Percentiles rank a stretch among this genome's conserved stretches.
These are phyloP conservation scores for Toxicodendron radicans DNA, from an alignment of 345 rosid species.

Conservation along the genomic window DNA sequence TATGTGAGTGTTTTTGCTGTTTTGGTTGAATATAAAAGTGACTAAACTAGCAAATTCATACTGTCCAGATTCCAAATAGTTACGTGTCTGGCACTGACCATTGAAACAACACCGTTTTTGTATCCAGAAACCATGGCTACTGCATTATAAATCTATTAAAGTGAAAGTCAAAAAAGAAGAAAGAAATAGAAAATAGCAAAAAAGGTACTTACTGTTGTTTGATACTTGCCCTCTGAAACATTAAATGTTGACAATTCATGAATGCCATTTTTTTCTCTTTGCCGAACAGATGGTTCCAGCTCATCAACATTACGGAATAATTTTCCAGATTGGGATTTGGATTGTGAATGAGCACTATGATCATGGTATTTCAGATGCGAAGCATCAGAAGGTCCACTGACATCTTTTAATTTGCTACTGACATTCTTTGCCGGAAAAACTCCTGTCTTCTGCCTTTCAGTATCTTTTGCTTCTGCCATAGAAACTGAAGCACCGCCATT, in stretches of 20 bases:
- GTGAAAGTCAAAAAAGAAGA: not conserved
- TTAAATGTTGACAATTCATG: conserved; percentile 52
- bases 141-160: not conserved
- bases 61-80: conserved; percentile 13
- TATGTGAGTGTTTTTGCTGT: not conserved
- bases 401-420: conserved; percentile 55
- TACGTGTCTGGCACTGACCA: conserved; percentile 1
- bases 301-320: conserved; percentile 29
- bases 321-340: conserved; percentile 54
- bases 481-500: conserved; percentile 45
- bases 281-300: conserved; percentile 40
- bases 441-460: conserved; percentile 53
- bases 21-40: not conserved
- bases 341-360: conserved; percentile 43
- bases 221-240: conserved; percentile 57
- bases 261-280: conserved; percentile 55
- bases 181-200: not conserved
- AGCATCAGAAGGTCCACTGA: conserved; percentile 40
- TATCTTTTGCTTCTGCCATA: conserved; percentile 40
- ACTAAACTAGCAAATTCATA: not conserved
- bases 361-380: conserved; percentile 51
- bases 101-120: not conserved
- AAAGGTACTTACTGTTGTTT: conserved; percentile 47
- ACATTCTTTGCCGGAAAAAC: conserved; percentile 40
- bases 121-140: not conserved